Base-by-base conservation (phyloP, 1,139 yeast species). In the Citeromyces hawaiiensis region DNA sequence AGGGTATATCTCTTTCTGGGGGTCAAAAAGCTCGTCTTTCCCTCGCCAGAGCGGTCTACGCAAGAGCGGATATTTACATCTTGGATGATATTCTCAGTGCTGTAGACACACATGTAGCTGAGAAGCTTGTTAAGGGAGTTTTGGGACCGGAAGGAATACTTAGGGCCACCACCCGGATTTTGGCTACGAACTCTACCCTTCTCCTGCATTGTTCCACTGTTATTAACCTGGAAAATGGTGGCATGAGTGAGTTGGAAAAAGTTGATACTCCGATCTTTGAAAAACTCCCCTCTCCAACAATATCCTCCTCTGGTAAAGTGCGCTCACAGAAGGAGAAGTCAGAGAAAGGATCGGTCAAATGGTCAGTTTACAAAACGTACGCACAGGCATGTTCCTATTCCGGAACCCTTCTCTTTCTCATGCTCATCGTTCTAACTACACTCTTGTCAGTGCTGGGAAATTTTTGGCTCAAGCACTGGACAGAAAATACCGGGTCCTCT, bases 11-110 rank as follows among this genome's bases (percentile, higher is more conserved):
- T 2, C 66, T 86, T 40, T 81, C 93, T 15, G 96, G 96, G 38
- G 96, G 96, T 17, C 96, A 86, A 57, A 86, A 83, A 61, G 94
- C 95, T 0, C 71, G 96, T 52, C 68, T 86, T 27, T 73, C 91
- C 9, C 65, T 86, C 40, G 95, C 96, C 0, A 71, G 96, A 52
- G 94, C 95, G 2, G 93, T 86, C 2, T 86, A 86, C 53, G 70
- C 94, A 4, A 68, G 94, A 41, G 82, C 94, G 0, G 95, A 86
- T 53, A 68, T 86, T 16, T 83, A 81, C 50, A 59, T 86, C 35
- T 61, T 86, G 43, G 96, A 86, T 58, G 96, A 83, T 51, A 68
- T 82, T 3, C 66, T 86, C 44, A 76, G 87, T 52, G 91, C 95
- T 14, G 91, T 86, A 25, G 94, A 86, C 61, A 80, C 88, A 36